A percentile compares a stretch with the other conserved stretches of the same genome.
phyloP scores from a whole-genome alignment of 805 yeast genomes.

The Martiniozyma abietophila region DNA sequence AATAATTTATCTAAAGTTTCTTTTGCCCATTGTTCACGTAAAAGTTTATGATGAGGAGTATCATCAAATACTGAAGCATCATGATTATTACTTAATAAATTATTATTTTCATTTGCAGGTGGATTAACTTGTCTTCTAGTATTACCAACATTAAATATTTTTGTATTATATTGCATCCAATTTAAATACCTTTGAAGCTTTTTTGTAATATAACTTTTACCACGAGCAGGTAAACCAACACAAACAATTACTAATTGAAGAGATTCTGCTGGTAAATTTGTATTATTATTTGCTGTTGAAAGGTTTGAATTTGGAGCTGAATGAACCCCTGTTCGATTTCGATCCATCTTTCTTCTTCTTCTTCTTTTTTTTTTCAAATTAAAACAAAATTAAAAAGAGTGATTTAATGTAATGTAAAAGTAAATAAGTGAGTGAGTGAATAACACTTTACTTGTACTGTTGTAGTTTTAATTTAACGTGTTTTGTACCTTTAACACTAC shows the following conservation, averaged over 20 bases:
- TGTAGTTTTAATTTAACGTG: too few relatives aligned
- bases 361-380: too few relatives aligned
- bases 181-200: conserved; percentile 50
- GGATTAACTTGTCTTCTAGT: conserved; percentile 52
- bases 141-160: conserved; percentile 68
- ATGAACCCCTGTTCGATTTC: too few relatives aligned
- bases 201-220: conserved; percentile 64
- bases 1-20: conserved; percentile 40
- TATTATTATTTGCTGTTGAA: too few relatives aligned
- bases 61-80: conserved; percentile 35
- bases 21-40: conserved; percentile 43
- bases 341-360: too few relatives aligned
- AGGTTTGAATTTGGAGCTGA: too few relatives aligned
- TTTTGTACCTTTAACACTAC: too few relatives aligned
- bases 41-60: conserved; percentile 26
- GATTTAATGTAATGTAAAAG: too few relatives aligned
- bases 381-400: too few relatives aligned
- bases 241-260: conserved; percentile 55
- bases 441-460: too few relatives aligned
- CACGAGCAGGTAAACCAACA: conserved; percentile 73
- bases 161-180: conserved; percentile 53
- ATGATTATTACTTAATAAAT: conserved; percentile 24
- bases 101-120: conserved; percentile 5
- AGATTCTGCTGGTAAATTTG: conserved; percentile 20
- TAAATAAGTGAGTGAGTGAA: too few relatives aligned